These are phyloP conservation scores for Coniferiporia sulphurascens DNA, from an alignment of 1,284 basidiomycete genomes.

Conservation along the genomic window DNA sequence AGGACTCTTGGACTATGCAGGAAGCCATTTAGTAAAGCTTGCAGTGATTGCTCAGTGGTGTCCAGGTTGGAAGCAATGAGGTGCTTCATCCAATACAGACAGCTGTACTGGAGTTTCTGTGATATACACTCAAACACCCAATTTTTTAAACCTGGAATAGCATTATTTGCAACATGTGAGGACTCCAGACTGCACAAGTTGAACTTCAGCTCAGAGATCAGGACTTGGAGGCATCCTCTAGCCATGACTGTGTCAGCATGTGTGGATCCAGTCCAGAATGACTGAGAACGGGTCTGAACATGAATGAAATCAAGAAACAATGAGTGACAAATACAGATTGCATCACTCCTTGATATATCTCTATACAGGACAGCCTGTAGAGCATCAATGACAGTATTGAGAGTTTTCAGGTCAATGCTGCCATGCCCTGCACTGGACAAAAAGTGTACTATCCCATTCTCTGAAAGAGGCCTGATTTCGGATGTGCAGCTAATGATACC, in stretches of 20 bases:
- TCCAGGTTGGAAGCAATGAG: not conserved
- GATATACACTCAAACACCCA: slow-evolving; percentile 21
- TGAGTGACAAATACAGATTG: not conserved
- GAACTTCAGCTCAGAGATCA: slow-evolving; percentile 26
- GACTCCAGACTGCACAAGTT: slow-evolving; percentile 29
- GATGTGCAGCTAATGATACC: too few species aligned
- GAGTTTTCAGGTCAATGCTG: not conserved
- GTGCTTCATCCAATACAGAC: too few species aligned
- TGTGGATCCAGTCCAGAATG: not conserved
- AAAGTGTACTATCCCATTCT: not conserved
- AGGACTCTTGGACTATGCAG: not conserved
- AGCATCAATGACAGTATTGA: not conserved
- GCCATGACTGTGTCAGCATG: not conserved
- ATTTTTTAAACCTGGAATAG: slow-evolving; percentile 20
- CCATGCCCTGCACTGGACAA: not conserved
- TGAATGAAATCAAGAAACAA: slow-evolving; percentile 3
- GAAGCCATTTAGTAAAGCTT: not conserved
- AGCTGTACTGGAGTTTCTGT: not conserved
- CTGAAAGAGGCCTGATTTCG: not conserved
- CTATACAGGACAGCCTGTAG: slow-evolving; percentile 2
- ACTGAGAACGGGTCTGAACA: not conserved
- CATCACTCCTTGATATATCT: not conserved
- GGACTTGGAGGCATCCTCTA: slow-evolving; percentile 7
- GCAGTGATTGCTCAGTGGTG: not conserved
- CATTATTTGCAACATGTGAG: slow-evolving; percentile 25